Conservation (phyloP, 1,284 basidiomycete genomes). For the Polyporus tsugae region DNA sequence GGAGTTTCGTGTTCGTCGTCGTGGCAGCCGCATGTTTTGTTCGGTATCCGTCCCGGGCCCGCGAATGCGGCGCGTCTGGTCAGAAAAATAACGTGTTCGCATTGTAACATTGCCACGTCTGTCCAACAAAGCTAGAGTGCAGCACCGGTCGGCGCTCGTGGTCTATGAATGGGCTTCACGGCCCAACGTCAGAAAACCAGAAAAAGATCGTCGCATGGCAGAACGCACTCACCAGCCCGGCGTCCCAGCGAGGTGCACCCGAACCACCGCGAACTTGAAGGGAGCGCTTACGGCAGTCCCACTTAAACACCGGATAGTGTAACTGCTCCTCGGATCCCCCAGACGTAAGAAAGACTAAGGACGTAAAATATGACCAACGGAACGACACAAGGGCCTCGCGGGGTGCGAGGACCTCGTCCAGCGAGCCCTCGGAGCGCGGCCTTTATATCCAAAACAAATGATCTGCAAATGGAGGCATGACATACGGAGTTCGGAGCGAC, state of each 20-base stretch:
- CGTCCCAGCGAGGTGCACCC: background rate
- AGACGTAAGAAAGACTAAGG: background rate
- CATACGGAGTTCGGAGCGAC: constrained; percentile 19
- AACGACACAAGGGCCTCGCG: constrained; percentile 12
- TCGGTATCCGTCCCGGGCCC: constrained; percentile 16
- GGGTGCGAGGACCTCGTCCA: constrained; percentile 11
- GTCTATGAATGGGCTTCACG: background rate
- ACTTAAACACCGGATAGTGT: constrained; percentile 14
- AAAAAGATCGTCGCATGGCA: constrained; percentile 7
- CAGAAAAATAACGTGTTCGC: background rate
- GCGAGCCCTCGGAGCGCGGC: constrained; percentile 2
- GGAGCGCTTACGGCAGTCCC: constrained; percentile 14
- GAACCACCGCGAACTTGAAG: background rate
- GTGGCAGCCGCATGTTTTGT: constrained; percentile 17
- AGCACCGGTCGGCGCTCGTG: constrained; percentile 3
- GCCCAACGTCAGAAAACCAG: constrained; percentile 2
- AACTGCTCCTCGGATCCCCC: background rate
- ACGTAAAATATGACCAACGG: constrained; percentile 27
- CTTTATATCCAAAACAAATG: constrained; percentile 31
- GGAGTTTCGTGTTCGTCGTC: constrained; percentile 15
- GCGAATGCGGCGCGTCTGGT: background rate
- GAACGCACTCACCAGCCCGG: constrained; percentile 6
- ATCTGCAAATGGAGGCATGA: constrained; percentile 25
- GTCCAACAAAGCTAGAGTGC: background rate
- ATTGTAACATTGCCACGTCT: background rate